phyloP scores from a whole-genome alignment of 441 rosid species.

The Aquilaria agallochum region DNA sequence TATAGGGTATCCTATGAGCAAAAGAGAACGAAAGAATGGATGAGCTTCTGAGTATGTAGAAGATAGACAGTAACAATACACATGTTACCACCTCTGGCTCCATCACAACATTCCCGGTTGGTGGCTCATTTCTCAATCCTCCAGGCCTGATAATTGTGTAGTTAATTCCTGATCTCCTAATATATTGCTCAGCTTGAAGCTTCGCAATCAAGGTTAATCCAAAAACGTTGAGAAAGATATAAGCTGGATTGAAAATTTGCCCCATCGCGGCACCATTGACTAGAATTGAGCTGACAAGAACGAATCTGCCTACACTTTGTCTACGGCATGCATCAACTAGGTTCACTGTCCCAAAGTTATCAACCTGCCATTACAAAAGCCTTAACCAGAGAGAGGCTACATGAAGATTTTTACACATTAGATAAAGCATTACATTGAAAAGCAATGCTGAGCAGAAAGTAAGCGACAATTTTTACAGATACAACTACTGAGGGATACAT shows the following conservation, averaged over 20 bases:
- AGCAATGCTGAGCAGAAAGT: too few species aligned
- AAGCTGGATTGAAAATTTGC: constrained; percentile 84
- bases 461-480: too few species aligned
- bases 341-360: constrained; percentile 75
- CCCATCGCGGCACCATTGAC: constrained; percentile 98
- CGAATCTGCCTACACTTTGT: constrained; percentile 58
- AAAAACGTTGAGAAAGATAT: constrained; percentile 73
- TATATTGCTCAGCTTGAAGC: constrained; percentile 85
- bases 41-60: not conserved
- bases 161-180: constrained; percentile 71
- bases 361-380: constrained; percentile 42
- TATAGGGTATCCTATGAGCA: constrained; percentile 67
- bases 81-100: constrained; percentile 59
- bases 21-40: constrained; percentile 1
- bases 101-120: constrained; percentile 74
- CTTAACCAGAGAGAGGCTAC: too few species aligned
- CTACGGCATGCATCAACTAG: constrained; percentile 84
- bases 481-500: too few species aligned
- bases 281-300: constrained; percentile 79
- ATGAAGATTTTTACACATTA: too few species aligned
- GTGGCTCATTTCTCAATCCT: constrained; percentile 78
- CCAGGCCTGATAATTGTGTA: constrained; percentile 87
- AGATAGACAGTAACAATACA: not conserved
- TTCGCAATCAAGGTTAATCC: constrained; percentile 84
- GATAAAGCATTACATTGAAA: too few species aligned